phyloP scores from a whole-genome alignment of 177 flowering plant species.

The Vitis hybrid region DNA sequence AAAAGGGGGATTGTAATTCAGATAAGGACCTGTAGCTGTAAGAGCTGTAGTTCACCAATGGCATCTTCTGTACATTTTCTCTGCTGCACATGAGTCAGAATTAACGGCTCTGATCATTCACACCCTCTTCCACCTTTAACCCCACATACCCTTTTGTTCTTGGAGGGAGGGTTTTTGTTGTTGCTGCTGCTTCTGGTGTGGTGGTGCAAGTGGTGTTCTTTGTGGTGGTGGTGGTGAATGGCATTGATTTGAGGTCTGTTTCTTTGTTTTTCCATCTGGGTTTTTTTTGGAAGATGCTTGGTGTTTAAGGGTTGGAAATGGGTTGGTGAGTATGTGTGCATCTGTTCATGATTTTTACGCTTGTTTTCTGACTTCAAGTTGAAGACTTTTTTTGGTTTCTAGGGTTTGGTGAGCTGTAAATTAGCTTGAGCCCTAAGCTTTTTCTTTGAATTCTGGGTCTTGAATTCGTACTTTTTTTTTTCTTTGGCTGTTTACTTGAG shows the following conservation, averaged over 20 bases:
- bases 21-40: slow-evolving; percentile 26
- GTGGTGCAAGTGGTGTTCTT: not conserved
- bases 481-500: not conserved
- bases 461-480: slow-evolving; percentile 3
- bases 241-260: slow-evolving; percentile 17
- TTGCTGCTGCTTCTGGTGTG: not conserved
- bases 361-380: slow-evolving; percentile 22
- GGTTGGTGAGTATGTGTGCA: slow-evolving; percentile 29
- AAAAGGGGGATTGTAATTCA: slow-evolving; percentile 9
- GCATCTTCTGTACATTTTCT: slow-evolving; percentile 1
- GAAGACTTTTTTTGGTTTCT: slow-evolving; percentile 24
- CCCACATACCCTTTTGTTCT: not conserved
- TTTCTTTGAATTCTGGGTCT: slow-evolving; percentile 8
- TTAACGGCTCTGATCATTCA: too few species aligned
- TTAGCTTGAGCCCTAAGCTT: slow-evolving; percentile 19
- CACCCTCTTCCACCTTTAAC: not conserved
- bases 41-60: slow-evolving; percentile 3
- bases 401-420: slow-evolving; percentile 34
- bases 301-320: slow-evolving; percentile 22
- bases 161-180: not conserved
- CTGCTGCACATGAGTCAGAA: not conserved
- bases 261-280: not conserved
- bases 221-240: slow-evolving; percentile 11
- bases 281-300: slow-evolving; percentile 25
- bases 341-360: slow-evolving; percentile 18